Evolutionary conservation across 2,329 filamentous ascomycete genomes (phyloP).

Genomic region (Didymella arachidicola): DNA sequence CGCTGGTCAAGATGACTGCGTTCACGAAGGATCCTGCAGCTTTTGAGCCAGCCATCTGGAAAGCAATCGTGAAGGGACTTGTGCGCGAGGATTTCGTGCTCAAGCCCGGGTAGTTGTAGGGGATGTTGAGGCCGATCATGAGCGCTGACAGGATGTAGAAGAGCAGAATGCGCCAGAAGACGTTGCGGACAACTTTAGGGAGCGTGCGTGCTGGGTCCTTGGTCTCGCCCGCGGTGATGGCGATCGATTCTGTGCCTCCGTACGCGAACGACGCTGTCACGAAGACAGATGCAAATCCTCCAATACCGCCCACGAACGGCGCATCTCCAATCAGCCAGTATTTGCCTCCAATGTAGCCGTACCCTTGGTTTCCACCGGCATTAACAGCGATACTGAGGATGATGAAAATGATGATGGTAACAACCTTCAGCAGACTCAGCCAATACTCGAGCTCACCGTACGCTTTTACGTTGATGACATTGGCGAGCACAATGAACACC

Average conservation of each 20-base stretch:
- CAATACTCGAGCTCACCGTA: constrained; percentile 51
- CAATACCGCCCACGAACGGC: constrained; percentile 39
- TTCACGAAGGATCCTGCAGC: constrained; percentile 71
- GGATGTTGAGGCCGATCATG: constrained; percentile 55
- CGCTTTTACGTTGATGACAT: constrained; percentile 48
- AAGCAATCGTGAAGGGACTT: constrained; percentile 72
- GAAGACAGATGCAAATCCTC: constrained; percentile 72
- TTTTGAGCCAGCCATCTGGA: constrained; percentile 67
- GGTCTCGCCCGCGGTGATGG: constrained; percentile 78
- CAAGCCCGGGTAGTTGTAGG: constrained; percentile 48
- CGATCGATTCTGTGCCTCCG: constrained; percentile 77
- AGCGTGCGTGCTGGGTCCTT: constrained; percentile 82
- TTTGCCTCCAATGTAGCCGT: constrained; percentile 61
- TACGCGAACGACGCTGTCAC: constrained; percentile 78
- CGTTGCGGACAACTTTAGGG: constrained; percentile 87
- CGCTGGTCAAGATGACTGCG: constrained; percentile 68
- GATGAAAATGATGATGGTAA: constrained; percentile 47
- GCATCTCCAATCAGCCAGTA: constrained; percentile 74
- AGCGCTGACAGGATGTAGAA: constrained; percentile 55
- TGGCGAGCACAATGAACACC: constrained; percentile 45
- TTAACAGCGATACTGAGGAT: constrained; percentile 44
- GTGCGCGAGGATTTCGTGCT: constrained; percentile 50
- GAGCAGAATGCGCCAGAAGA: constrained; percentile 67
- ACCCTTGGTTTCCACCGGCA: constrained; percentile 33
- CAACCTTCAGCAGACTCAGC: constrained; percentile 46